A percentile compares a stretch with the other conserved stretches of the same genome.
These are phyloP conservation scores for Plectranthus barbatus DNA, from an alignment of 257 asterid species.

Conservation along the genomic window DNA sequence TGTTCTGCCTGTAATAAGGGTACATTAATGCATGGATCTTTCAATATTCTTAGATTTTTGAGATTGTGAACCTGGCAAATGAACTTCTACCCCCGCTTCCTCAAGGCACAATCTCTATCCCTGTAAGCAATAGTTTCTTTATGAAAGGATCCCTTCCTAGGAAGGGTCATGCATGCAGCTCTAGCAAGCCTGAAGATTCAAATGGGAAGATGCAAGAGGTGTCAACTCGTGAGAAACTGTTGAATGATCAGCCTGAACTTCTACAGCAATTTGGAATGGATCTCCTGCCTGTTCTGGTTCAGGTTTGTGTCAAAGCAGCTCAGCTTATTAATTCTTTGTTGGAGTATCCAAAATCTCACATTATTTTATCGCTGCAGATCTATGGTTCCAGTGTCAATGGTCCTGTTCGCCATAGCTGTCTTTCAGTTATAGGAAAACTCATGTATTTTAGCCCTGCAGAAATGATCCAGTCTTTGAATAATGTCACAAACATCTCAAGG, in stretches of 20 bases:
- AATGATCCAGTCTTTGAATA: conserved; percentile 68
- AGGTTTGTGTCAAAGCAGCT: conserved; percentile 40
- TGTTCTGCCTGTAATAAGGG: background rate
- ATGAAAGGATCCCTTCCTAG: conserved; percentile 53
- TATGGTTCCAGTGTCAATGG: conserved; percentile 98
- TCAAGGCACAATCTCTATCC: conserved; percentile 86
- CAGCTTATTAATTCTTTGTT: background rate
- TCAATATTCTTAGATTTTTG: conserved; percentile 56
- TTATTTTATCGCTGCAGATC: conserved; percentile 45
- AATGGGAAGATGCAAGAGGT: conserved; percentile 47
- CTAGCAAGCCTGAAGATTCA: conserved; percentile 60
- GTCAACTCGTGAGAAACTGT: conserved; percentile 70
- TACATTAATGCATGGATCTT: background rate
- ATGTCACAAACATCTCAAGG: conserved; percentile 81
- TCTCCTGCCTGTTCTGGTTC: conserved; percentile 85
- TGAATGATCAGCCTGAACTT: conserved; percentile 90
- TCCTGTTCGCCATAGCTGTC: conserved; percentile 96
- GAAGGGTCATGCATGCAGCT: conserved; percentile 56
- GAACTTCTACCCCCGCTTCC: conserved; percentile 98
- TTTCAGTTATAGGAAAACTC: conserved; percentile 87
- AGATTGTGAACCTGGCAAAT: conserved; percentile 96
- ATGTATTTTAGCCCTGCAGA: conserved; percentile 91
- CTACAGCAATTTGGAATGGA: conserved; percentile 90
- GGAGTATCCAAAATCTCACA: background rate
- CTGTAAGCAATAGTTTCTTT: conserved; percentile 49